Evolutionary conservation across 2,329 filamentous ascomycete genomes (phyloP), one percentile per base, ranked within the genome.

Genomic region (Botrytis squamosa): DNA sequence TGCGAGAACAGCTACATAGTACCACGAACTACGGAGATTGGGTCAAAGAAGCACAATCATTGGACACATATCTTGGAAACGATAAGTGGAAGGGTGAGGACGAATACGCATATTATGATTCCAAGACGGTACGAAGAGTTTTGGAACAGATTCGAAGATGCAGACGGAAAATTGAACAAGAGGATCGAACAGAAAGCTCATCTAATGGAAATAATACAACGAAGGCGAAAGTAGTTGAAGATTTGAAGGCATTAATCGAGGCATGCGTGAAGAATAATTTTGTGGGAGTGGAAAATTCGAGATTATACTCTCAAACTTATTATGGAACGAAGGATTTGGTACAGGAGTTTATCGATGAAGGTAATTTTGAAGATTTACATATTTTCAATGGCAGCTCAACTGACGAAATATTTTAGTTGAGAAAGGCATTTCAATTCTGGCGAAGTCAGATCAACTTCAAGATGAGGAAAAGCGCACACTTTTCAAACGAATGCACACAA

Each of bases 241-340:
- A 96, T 72, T 86, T 99, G 72, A 91, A 90, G 75, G 87, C 88
- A 0, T 83, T 98, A 74, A 85, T 97, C 33, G 94, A 97, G 84
- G 93, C 93, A 22, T 98, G 95, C 81, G 92, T 98, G 78, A 99
- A 98, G 87, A 97, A 95, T 83, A 98, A 99, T 81, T 99, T 98
- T 83, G 94, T 93, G 29, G 96, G 96, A 0, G 91, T 97, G 22
- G 96, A 99, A 82, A 98, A 97, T 79, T 90, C 95, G 16, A 89
- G 94, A 72, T 84, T 99, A n/a, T 99, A 99, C 82, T 97, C 93
- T 79, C 95, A 98, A 84, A 97, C 95, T 4, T 99, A 99, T 81
- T 97, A 94, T 78, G 96, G 96, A 46, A 98, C 96, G n/a, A 99
- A 99, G 83, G 90, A 96, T 75, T 83, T 98, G 76, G 93, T 97